Evolutionary conservation across 805 yeast species (phyloP), one percentile per base, ranked within the genome.

Genomic region (Candida sithepensis): DNA sequence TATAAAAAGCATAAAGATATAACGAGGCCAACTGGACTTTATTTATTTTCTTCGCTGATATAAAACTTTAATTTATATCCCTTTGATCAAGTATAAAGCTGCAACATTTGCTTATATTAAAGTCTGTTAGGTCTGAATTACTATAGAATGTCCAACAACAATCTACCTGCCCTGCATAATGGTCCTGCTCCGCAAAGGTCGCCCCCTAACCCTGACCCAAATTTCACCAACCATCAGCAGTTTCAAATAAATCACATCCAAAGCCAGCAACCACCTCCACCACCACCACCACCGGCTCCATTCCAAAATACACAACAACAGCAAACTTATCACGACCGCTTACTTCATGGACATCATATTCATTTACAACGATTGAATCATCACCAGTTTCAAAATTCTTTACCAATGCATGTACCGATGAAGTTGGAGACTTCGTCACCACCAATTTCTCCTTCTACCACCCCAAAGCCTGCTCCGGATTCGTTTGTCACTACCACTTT

Each of bases 401-500:
- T 30, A 30, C 34, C 34, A 6, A 12, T 30, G 4, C 14, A 30
- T 12, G 16, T 30, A 12, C 34, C 34, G 14, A 30, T 10, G 8
- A 30, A 30, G 4, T 26, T 12, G 5, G 23, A 19, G 26, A 28
- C 39, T 19, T 20, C 38, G 14, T 18, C 43, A 1, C 32, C 42
- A n/a, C 23, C 42, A 18, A n/a, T 30, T 8, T 39, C 47, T 3
- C 30, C 47, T 7, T 26, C 34, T 5, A 13, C 39, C 4, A 13
- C 43, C 4, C 34, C 34, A 16, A 44, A 32, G 21, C 23, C 28
- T 6, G 8, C 22, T 12, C 9, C 23, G 12, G 53, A 49, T 10
- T 39, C 47, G 20, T 45, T 53, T 44, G 52, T 52, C 10, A 46
- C 56, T 19, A 52, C 58, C 8, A 47, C 55, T 38, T 33, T 52